phyloP scores from a whole-genome alignment of 2,329 filamentous ascomycete genomes.

The Beauveria brongniartii region DNA sequence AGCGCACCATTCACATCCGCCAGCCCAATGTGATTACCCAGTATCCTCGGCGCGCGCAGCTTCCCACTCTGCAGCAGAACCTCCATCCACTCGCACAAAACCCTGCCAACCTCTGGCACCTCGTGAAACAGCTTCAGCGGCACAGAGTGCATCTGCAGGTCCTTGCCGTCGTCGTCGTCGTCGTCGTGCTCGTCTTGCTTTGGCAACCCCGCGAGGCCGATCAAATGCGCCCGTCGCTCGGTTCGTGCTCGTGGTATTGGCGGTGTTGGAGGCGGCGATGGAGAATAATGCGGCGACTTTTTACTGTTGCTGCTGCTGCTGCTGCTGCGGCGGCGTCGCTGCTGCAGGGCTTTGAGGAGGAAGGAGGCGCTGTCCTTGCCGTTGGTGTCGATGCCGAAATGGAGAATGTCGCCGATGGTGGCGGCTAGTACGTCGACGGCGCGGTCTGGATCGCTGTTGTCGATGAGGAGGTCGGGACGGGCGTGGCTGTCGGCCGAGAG shows the following conservation, averaged over 20 bases:
- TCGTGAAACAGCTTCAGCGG: conserved; percentile 73
- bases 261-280: conserved; percentile 32
- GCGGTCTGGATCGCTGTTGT: conserved; percentile 57
- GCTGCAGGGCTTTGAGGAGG: conserved; percentile 43
- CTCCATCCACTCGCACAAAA: conserved; percentile 59
- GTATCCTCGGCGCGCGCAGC: conserved; percentile 55
- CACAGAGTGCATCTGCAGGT: conserved; percentile 52
- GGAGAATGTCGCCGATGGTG: conserved; percentile 47
- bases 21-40: conserved; percentile 55
- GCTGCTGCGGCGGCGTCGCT: too few relatives aligned
- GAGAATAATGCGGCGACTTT: conserved; percentile 13
- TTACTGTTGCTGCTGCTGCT: too few relatives aligned
- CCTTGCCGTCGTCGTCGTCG: conserved; percentile 17
- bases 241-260: conserved; percentile 9
- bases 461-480: conserved; percentile 56
- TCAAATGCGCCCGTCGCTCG: conserved; percentile 40
- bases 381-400: conserved; percentile 62
- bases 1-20: conserved; percentile 60
- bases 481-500: conserved; percentile 38
- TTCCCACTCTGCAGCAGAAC: conserved; percentile 45
- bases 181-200: conserved; percentile 46
- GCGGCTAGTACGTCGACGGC: conserved; percentile 56
- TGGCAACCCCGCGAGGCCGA: conserved; percentile 60
- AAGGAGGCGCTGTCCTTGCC: conserved; percentile 55
- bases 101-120: conserved; percentile 53